Evolutionary conservation across 2,329 filamentous ascomycete species (phyloP).

Genomic region (Didymella pomorum): DNA sequence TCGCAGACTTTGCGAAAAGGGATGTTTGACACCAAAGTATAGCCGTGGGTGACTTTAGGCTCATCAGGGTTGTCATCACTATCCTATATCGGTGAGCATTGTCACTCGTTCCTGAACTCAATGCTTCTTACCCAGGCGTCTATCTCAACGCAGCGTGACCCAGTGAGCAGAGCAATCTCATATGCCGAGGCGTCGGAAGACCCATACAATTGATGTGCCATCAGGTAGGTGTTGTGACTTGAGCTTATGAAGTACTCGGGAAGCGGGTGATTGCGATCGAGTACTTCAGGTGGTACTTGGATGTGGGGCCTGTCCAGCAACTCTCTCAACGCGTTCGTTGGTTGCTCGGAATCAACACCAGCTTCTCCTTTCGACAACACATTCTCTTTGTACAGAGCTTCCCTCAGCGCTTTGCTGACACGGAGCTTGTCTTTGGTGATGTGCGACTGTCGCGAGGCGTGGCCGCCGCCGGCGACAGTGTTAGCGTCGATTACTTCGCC

Average conservation of each 20-base stretch:
- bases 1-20: conserved; percentile 71
- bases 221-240: conserved; percentile 76
- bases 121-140: conserved; percentile 66
- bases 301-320: conserved; percentile 67
- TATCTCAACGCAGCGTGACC: conserved; percentile 75
- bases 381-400: conserved; percentile 63
- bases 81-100: conserved; percentile 7
- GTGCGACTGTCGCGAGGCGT: conserved; percentile 58
- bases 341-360: conserved; percentile 55
- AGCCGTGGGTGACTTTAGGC: conserved; percentile 75
- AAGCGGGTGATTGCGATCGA: conserved; percentile 67
- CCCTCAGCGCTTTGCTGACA: conserved; percentile 66
- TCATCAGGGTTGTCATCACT: conserved; percentile 66
- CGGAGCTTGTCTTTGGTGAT: conserved; percentile 64
- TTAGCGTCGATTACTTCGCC: conserved; percentile 61
- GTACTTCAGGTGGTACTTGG: conserved; percentile 62
- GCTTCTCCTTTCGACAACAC: conserved; percentile 60
- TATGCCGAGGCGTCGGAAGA: conserved; percentile 69
- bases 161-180: conserved; percentile 67
- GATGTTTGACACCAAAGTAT: conserved; percentile 71
- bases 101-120: background rate
- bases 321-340: conserved; percentile 57
- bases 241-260: conserved; percentile 77
- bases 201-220: conserved; percentile 74
- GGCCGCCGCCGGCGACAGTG: conserved; percentile 67